Conservation (phyloP, 1,284 basidiomycete genomes). For the Abortiporus biennis region DNA sequence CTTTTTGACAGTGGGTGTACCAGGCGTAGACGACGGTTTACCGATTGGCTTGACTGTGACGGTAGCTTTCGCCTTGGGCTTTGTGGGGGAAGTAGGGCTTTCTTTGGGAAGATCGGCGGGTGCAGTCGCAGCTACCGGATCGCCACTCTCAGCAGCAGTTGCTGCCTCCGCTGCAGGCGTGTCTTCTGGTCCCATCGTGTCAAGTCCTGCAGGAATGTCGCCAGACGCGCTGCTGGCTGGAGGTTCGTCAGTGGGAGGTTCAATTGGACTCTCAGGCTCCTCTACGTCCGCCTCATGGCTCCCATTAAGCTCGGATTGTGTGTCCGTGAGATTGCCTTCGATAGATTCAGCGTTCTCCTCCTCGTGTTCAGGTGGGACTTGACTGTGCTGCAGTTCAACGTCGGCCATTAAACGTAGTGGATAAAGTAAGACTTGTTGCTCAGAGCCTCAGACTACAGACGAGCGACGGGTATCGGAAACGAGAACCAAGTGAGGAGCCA, state of each 20-base stretch:
- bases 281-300: slow-evolving; percentile 10
- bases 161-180: background rate
- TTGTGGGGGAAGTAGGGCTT: slow-evolving; percentile 15
- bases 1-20: slow-evolving; percentile 59
- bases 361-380: slow-evolving; percentile 15
- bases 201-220: slow-evolving; percentile 12
- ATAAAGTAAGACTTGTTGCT: background rate
- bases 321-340: slow-evolving; percentile 5
- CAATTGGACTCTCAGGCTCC: slow-evolving; percentile 18
- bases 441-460: too few species aligned
- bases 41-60: slow-evolving; percentile 32
- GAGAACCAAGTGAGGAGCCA: too few species aligned
- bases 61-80: slow-evolving; percentile 24
- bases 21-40: slow-evolving; percentile 36
- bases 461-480: too few species aligned
- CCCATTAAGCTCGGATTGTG: slow-evolving; percentile 12
- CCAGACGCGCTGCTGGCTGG: slow-evolving; percentile 13
- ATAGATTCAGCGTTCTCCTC: slow-evolving; percentile 7
- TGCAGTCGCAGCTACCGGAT: slow-evolving; percentile 9
- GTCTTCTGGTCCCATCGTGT: slow-evolving; percentile 13
- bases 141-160: slow-evolving; percentile 9
- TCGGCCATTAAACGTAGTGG: slow-evolving; percentile 36
- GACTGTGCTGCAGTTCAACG: slow-evolving; percentile 30
- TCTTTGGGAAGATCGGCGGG: slow-evolving; percentile 12
- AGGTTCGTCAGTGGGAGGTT: slow-evolving; percentile 20